Evolutionary conservation across 2,329 filamentous ascomycete species (phyloP), one percentile per base, ranked within the genome.

Genomic region (Sclerotinia glacialis): DNA sequence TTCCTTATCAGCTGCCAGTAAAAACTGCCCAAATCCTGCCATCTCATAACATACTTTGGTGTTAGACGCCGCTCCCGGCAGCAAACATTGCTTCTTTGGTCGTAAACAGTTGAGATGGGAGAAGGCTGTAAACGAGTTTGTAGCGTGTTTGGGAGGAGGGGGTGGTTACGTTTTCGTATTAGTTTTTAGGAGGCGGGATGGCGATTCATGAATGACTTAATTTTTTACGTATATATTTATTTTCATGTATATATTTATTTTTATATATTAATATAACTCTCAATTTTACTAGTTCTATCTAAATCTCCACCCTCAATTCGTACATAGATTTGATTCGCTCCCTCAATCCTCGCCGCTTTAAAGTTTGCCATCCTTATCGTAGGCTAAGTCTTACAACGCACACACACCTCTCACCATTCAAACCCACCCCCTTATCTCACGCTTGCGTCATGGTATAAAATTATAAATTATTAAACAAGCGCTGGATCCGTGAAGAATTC

Each of bases 21-120:
- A 82, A 76, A 91, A 92, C 72, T 91, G 87, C 0, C 87, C 87
- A 0, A 79, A 84, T 2, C 88, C 89, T 2, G 76, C 70, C 0
- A 78, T 77, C 7, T 79, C 78, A 78, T 80, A 86, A 74, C 80
- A 81, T 71, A 79, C 82, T 69, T 87, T 82, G 42, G 81, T 83
- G 72, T 86, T 37, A 84, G 7, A 79, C 76, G 23, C 85, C 85
- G 1, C 83, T 84, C n/a, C 85, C 84, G 21, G 83, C 82, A n/a
- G 78, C 78, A 72, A 87, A 86, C 69, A 87, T 78, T 67, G 84
- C 85, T 0, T 77, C 67, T 75, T 86, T 87, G 73, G 82, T 83
- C 14, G 78, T 77, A 16, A 78, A 77, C 12, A 83, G 77, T 44
- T 77, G 77, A 7, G 78, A 52, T 0, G 77, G 72, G 0, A 83